Conservation (phyloP, 306 rosid species). For the Chamaecrista fasciculata region DNA sequence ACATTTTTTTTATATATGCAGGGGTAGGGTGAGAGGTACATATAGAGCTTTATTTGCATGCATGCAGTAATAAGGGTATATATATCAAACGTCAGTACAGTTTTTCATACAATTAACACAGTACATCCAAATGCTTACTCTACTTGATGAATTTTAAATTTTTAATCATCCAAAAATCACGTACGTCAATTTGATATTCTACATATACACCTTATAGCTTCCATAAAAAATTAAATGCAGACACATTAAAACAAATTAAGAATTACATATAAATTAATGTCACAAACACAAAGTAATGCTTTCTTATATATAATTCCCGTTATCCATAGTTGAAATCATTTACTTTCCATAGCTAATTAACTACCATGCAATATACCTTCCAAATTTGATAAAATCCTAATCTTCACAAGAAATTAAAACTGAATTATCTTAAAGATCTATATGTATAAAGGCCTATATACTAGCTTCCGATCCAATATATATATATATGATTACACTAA, state of each 20-base stretch:
- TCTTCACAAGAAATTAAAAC: background rate
- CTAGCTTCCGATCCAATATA: background rate
- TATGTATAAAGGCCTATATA: no score
- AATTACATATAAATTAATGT: background rate
- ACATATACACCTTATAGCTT: no score
- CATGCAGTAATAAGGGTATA: background rate
- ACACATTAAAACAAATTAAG: background rate
- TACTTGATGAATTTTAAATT: no score
- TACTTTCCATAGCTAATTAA: background rate
- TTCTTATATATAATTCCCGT: no score
- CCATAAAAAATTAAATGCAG: no score
- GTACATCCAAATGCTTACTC: background rate
- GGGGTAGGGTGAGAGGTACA: background rate
- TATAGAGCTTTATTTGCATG: background rate
- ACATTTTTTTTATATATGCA: background rate
- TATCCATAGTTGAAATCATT: conserved; percentile 29
- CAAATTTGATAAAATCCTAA: conserved; percentile 24
- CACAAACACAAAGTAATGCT: background rate
- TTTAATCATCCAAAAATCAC: background rate
- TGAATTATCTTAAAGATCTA: conserved; percentile 2
- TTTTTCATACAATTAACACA: no score
- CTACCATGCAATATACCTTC: conserved; percentile 18
- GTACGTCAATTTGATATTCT: no score
- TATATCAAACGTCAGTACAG: background rate
- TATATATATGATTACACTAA: background rate